These are phyloP conservation scores for Ajuga reptans DNA, from an alignment of 305 asterid species.

Conservation along the genomic window DNA sequence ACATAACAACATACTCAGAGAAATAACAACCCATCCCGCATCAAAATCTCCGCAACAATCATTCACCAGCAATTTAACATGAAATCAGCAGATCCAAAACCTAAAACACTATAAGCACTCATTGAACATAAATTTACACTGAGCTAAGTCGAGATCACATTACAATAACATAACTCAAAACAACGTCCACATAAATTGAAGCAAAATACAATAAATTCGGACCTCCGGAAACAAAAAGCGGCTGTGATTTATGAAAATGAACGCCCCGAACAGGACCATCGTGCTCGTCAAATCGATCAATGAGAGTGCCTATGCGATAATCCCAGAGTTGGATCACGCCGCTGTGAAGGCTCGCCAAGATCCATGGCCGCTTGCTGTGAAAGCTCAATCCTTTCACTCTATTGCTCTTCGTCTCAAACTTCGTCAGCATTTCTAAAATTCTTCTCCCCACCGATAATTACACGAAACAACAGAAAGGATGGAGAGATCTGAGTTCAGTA, in stretches of 20 bases:
- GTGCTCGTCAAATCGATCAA: conserved; percentile 90
- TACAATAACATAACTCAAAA: conserved; percentile 2
- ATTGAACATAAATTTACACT: neutral
- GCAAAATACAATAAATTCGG: neutral
- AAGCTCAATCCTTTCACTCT: conserved; percentile 90
- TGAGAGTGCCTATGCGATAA: conserved; percentile 92
- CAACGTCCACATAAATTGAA: neutral
- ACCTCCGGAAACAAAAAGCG: conserved; percentile 97
- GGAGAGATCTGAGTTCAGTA: conserved; percentile 27
- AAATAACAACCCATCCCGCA: conserved; percentile 8
- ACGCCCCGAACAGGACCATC: conserved; percentile 96
- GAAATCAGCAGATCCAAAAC: conserved; percentile 29
- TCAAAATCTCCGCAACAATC: neutral
- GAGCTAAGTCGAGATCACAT: conserved; percentile 24
- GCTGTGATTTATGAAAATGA: conserved; percentile 86
- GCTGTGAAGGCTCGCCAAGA: conserved; percentile 92
- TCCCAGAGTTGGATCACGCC: conserved; percentile 98
- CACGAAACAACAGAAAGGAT: neutral
- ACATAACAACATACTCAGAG: neutral
- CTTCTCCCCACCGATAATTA: conserved; percentile 13
- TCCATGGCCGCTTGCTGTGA: conserved; percentile 92
- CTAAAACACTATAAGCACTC: neutral
- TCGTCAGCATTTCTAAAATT: conserved; percentile 56
- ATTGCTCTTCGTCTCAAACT: conserved; percentile 92
- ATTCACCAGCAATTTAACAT: neutral